phyloP scores from a whole-genome alignment of 2,329 filamentous ascomycete species.

The Penicillium sp. region DNA sequence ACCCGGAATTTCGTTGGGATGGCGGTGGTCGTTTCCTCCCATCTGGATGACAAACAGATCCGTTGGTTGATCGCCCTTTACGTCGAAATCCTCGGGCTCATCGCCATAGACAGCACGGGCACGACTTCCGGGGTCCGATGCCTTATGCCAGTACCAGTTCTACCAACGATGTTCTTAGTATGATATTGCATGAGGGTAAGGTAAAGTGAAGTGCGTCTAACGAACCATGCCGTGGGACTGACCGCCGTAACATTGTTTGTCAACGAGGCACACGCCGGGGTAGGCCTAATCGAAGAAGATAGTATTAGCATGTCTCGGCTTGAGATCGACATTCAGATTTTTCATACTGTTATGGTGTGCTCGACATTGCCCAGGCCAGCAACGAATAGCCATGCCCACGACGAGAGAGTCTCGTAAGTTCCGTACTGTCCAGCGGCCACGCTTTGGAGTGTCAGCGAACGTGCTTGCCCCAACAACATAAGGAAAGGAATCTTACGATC shows the following conservation, averaged over 20 bases:
- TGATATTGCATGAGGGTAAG: not conserved
- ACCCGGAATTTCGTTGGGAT: constrained; percentile 46
- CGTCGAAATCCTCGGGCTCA: constrained; percentile 35
- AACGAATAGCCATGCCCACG: constrained; percentile 60
- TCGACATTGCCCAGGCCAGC: constrained; percentile 63
- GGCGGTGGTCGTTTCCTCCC: constrained; percentile 53
- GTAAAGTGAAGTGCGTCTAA: not conserved
- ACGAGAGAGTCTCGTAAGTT: constrained; percentile 62
- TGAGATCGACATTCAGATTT: not conserved
- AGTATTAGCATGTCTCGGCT: not conserved
- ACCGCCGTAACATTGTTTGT: constrained; percentile 62
- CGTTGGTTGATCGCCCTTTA: constrained; percentile 32
- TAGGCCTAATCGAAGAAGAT: constrained; percentile 40
- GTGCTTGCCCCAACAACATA: constrained; percentile 32
- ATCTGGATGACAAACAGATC: constrained; percentile 53
- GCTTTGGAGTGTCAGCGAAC: constrained; percentile 52
- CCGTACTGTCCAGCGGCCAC: constrained; percentile 61
- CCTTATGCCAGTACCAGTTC: constrained; percentile 62
- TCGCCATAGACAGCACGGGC: constrained; percentile 48
- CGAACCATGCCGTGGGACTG: constrained; percentile 51
- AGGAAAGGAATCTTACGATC: constrained; percentile 36
- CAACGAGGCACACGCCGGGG: constrained; percentile 61
- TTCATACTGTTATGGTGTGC: constrained; percentile 55
- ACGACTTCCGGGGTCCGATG: constrained; percentile 58
- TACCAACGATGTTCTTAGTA: constrained; percentile 29